Base-by-base conservation (phyloP, 75 land plant species). In the Isoetes taiwanensis region DNA sequence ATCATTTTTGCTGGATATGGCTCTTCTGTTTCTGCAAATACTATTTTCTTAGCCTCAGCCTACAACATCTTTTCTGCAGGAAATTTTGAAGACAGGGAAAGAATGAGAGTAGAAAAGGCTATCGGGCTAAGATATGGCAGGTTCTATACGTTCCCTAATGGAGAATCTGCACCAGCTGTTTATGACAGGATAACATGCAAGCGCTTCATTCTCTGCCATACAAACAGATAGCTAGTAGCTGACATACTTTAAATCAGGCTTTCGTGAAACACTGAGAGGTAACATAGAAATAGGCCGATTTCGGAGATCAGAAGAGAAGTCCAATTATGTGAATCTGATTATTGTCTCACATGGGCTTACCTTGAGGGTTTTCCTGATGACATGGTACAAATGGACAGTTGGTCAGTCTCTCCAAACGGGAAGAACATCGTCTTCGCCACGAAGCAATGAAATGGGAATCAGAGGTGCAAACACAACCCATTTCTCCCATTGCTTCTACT, bases 81-180 rank as follows among this genome's bases (percentile, higher is more conserved):
- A 35, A 79, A 79, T 52, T 79, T 79, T 35, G 80, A 79, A 62
- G 76, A 76, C 27, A 67, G 76, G 35, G 82, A 79, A 62, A 72
- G 64, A 39, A 79, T 79, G 82, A 58, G 68, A 40, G 59, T 66
- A 21, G 80, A 79, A 48, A 79, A 79, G 74, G 79, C 62, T 53
- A 33, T 63, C 2, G 74, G 94, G 0, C 52, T 58, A 10, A 77
- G 68, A 1, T 87, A 84, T 62, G 94, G 94, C 1, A 81, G 94
- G 1, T 83, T 87, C 66, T 87, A 84, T 48, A 75, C 89, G 2
- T 87, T 87, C 69, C 94, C 94, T 11, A 66, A 87, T 65, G 94
- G 94, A n/a, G 94, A 87, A 72, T 87, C 94, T 41, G 94, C 94
- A 29, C 89, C 94, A 52, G 94, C 83, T 80, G 94, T 87, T 33